Base-by-base conservation (phyloP, 345 rosid genomes). In the Bretschneidera sinensis region DNA sequence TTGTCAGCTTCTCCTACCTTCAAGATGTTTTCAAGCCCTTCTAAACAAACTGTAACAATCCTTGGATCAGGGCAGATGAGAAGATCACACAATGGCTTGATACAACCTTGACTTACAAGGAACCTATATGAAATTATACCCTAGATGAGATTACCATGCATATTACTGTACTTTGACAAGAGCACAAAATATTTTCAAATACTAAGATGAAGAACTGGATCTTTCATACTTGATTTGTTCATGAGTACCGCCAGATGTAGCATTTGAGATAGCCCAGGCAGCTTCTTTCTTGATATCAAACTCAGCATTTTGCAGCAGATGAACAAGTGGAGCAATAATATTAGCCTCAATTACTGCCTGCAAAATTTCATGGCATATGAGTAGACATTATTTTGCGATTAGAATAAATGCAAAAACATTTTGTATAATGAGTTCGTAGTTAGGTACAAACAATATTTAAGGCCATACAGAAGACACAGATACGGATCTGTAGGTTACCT, bases 1-100 rank as follows among this genome's bases (percentile, higher is more conserved):
- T 63, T 65, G 69, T 70, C 74, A 24, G 76, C 79, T 73, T 82
- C 82, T 59, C 90, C 90, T 21, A 76, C 76, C 76, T 80, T 82
- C 70, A 82, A 70, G 61, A 77, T 73, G 53, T 79, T 84, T 33
- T 84, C 81, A 4, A 84, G 79, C 43, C 85, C 80, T 63, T 81
- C 79, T 56, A 84, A 70, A 68, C 81, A 81, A 58, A 79, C 66
- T 9, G 77, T 81, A 20, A 78, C 71, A 13, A 77, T 63, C 53
- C 80, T 73, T 49, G 82, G 69, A 70, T 79, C 84, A 5, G 84
- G 72, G 65, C 80, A 82, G 62, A 69, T 67, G 54, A 82, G 84
- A 64, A 79, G 69, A 61, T 79, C 76, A 51, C 87, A 82, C 57
- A 79, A 65, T 0, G 80, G 82, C 71, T 79, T 77, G 71, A 82